These are phyloP conservation scores for Cladophialophora psammophila DNA, from an alignment of 2,329 filamentous ascomycete genomes.

Conservation along the genomic window DNA sequence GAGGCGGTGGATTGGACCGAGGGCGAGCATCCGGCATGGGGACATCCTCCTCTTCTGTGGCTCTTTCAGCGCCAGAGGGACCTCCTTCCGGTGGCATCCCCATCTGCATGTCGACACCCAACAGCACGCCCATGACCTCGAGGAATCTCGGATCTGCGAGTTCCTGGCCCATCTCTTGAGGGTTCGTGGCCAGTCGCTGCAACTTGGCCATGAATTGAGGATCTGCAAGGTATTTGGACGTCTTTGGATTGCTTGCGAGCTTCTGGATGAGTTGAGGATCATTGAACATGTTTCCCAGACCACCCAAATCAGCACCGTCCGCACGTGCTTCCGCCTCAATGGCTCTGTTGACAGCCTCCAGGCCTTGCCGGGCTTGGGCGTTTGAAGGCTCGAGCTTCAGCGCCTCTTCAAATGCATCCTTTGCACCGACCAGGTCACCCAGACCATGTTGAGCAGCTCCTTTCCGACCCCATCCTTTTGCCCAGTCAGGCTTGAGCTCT, in stretches of 20 bases:
- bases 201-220: constrained; percentile 89
- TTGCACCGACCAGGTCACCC: constrained; percentile 82
- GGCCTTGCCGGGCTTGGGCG: constrained; percentile 87
- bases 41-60: constrained; percentile 71
- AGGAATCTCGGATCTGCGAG: constrained; percentile 92
- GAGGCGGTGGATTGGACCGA: constrained; percentile 53
- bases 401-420: constrained; percentile 93
- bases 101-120: constrained; percentile 91
- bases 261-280: constrained; percentile 91
- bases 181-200: constrained; percentile 80
- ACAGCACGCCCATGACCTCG: constrained; percentile 88
- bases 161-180: constrained; percentile 75
- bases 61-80: constrained; percentile 49
- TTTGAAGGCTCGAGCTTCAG: constrained; percentile 91
- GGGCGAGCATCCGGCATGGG: constrained; percentile 76
- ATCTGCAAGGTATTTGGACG: constrained; percentile 79
- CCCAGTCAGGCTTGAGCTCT: constrained; percentile 96
- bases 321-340: constrained; percentile 77
- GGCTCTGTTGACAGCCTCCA: constrained; percentile 83
- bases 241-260: constrained; percentile 94
- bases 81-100: constrained; percentile 59
- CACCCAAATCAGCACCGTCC: constrained; percentile 68
- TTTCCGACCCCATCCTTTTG: constrained; percentile 94
- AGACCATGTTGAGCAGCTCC: constrained; percentile 88
- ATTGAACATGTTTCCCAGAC: constrained; percentile 91